phyloP scores from a whole-genome alignment of 2,329 filamentous ascomycete species.

The Helminthosporium solani region DNA sequence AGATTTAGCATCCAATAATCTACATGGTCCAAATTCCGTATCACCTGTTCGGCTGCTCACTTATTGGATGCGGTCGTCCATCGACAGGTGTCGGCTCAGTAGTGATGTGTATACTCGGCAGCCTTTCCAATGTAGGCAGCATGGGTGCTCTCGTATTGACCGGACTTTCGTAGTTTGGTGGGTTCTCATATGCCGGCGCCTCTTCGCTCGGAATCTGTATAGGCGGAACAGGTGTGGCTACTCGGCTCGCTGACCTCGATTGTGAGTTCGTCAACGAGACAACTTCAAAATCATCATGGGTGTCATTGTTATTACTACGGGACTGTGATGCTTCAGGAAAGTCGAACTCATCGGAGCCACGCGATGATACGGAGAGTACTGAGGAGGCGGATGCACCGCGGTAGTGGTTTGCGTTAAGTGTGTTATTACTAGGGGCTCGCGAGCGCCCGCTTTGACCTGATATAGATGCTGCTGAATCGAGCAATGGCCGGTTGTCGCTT shows the following conservation, averaged over 20 bases:
- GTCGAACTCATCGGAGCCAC: slow-evolving; percentile 41
- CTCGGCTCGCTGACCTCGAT: slow-evolving; percentile 30
- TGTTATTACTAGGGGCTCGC: slow-evolving; percentile 27
- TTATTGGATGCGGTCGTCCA: slow-evolving; percentile 2
- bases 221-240: slow-evolving; percentile 18
- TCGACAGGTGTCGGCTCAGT: slow-evolving; percentile 32
- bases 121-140: slow-evolving; percentile 42
- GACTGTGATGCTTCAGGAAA: slow-evolving; percentile 27
- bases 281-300: slow-evolving; percentile 46
- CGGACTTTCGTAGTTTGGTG: slow-evolving; percentile 52
- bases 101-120: slow-evolving; percentile 49
- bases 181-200: slow-evolving; percentile 48
- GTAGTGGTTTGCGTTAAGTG: slow-evolving; percentile 38
- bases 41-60: slow-evolving; percentile 1
- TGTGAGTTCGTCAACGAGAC: slow-evolving; percentile 43
- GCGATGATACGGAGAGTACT: slow-evolving; percentile 40
- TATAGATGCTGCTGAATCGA: slow-evolving; percentile 71
- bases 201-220: slow-evolving; percentile 32
- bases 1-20: not conserved
- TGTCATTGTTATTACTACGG: slow-evolving; percentile 14
- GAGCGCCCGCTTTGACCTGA: slow-evolving; percentile 32
- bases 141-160: slow-evolving; percentile 31
- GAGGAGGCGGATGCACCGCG: slow-evolving; percentile 48
- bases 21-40: not conserved
- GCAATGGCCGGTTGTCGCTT: slow-evolving; percentile 68